Evolutionary conservation across 441 rosid species (phyloP), one percentile per base, ranked within the genome.

Genomic region (Erodium trifolium): DNA sequence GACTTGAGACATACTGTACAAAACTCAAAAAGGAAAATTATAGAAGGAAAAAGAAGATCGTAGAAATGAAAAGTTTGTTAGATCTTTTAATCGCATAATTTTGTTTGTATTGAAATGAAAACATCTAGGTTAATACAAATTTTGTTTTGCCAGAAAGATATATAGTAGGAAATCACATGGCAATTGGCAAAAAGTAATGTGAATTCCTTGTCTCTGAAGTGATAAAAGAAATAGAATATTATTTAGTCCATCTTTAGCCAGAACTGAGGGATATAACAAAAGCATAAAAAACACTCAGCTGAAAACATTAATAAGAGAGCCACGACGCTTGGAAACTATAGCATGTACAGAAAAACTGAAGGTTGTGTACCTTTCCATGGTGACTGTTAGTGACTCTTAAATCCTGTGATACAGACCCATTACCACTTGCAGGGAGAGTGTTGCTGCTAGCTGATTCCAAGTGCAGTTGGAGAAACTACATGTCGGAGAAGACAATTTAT

Each of bases 391-490:
- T 86, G 65, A 95, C 91, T 76, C 75, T 85, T 80, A 92, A 82
- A 65, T 55, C 85, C 78, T 92, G 99, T 13, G 79, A 83, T 67
- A 92, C 78, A 69, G 80, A 82, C 64, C 87, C 91, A 66, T 71
- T 80, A 76, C 87, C 84, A 64, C 83, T 84, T 12, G 86, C 90
- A 39, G 84, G 87, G 51, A 95, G 85, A 51, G 80, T 85, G 70
- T 80, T 89, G 85, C 95, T 47, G 70, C 95, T 92, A 65, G 97
- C 96, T 68, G 98, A 91, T 77, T 95, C 97, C 77, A 95, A 83
- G 76, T 90, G 94, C 73, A 95, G 84, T 77, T 95, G 97, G 72
- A 95, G 98, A 78, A 92, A 63, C 66, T 63, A 29, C 27, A 75
- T 43, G 73, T 71, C 49, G 27, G 3, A 45, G 13, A 34, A 45